These are phyloP conservation scores for Nothopassalora personata DNA, from an alignment of 2,329 filamentous ascomycete species.

Conservation along the genomic window DNA sequence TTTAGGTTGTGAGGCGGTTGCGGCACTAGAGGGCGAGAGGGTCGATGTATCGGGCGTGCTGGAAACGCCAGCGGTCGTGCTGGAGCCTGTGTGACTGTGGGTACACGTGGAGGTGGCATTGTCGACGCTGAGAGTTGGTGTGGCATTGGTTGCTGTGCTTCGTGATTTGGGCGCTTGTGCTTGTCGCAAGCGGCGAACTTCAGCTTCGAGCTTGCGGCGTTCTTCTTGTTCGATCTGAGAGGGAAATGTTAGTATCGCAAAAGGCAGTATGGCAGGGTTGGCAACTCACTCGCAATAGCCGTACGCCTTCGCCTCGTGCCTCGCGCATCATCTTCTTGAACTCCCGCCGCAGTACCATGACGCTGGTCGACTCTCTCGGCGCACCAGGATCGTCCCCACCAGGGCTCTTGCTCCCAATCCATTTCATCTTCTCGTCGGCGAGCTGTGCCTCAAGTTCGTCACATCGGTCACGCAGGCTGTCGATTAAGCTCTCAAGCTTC, in stretches of 20 bases:
- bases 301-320: conserved; percentile 60
- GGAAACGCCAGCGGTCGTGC: background rate
- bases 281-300: conserved; percentile 56
- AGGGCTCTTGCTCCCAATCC: conserved; percentile 57
- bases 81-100: background rate
- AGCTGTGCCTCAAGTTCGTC: conserved; percentile 60
- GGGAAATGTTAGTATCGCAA: conserved; percentile 23
- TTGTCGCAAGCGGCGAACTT: conserved; percentile 52
- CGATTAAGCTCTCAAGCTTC: conserved; percentile 57
- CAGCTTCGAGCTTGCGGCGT: conserved; percentile 59
- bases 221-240: conserved; percentile 65
- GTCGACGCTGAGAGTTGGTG: background rate
- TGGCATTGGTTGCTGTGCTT: background rate
- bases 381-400: conserved; percentile 25
- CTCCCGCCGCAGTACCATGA: conserved; percentile 64
- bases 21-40: conserved; percentile 1
- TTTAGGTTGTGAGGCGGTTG: background rate
- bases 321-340: conserved; percentile 80
- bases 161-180: conserved; percentile 27
- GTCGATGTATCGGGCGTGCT: conserved; percentile 7
- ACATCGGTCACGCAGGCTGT: conserved; percentile 58
- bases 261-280: conserved; percentile 2
- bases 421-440: conserved; percentile 62
- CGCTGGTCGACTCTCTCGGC: conserved; percentile 56
- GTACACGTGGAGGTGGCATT: background rate